Percentiles rank a stretch among this genome's conserved stretches.
Conservation (phyloP, 2,329 filamentous ascomycete species). For the Cercospora sp. region DNA sequence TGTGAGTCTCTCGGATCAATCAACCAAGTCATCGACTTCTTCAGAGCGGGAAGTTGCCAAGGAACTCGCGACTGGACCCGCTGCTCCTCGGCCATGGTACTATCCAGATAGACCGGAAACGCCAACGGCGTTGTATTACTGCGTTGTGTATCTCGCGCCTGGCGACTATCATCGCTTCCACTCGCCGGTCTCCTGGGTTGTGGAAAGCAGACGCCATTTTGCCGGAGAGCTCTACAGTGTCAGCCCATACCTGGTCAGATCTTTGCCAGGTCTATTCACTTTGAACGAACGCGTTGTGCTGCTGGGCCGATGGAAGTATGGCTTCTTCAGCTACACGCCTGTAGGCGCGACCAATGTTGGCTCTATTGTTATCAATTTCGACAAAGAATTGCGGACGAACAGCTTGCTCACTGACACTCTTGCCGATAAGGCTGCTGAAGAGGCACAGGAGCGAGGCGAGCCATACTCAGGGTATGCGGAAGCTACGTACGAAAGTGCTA, state of each 20-base stretch:
- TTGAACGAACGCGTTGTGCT: constrained; percentile 95
- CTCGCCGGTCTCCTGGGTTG: constrained; percentile 92
- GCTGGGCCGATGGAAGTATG: constrained; percentile 90
- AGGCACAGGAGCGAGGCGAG: constrained; percentile 73
- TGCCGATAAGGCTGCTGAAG: constrained; percentile 80
- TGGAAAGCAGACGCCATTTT: constrained; percentile 92
- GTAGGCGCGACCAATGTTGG: constrained; percentile 98
- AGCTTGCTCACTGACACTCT: constrained; percentile 88
- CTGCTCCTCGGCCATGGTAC: constrained; percentile 56
- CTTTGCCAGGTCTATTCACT: constrained; percentile 89
- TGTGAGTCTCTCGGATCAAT: constrained; percentile 61
- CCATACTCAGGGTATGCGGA: constrained; percentile 88
- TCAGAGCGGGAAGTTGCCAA: constrained; percentile 81
- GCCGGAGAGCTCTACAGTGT: constrained; percentile 94
- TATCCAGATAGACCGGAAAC: constrained; percentile 40
- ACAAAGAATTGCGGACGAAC: constrained; percentile 90
- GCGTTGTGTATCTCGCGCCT: constrained; percentile 91
- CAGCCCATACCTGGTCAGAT: constrained; percentile 90
- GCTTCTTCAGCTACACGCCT: constrained; percentile 94
- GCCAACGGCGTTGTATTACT: constrained; percentile 80
- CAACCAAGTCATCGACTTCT: constrained; percentile 64
- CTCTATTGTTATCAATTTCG: constrained; percentile 95
- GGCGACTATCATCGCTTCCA: constrained; percentile 99
- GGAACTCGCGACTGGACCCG: constrained; percentile 70
- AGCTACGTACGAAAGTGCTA: constrained; percentile 81